Evolutionary conservation across 2,329 filamentous ascomycete species (phyloP), one percentile per base, ranked within the genome.

Genomic region (Aspergillus carbonarius): DNA sequence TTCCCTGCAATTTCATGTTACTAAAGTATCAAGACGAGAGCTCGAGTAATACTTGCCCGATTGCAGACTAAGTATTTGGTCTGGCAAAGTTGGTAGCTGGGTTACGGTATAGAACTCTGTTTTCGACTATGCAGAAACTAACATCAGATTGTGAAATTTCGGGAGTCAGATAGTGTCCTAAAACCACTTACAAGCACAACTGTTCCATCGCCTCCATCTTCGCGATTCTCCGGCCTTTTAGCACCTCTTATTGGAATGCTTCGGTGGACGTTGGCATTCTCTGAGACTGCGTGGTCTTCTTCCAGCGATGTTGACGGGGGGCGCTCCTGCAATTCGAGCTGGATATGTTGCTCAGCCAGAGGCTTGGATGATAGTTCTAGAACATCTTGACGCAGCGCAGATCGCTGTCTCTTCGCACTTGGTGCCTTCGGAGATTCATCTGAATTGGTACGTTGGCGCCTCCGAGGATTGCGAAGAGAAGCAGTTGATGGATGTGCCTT

Each of bases 61-160:
- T 59, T 84, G 81, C 68, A 88, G 84, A 65, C 84, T 78, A 64
- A 88, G 86, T 62, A 96, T 84, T 69, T 87, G 85, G 68, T 93
- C 88, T 50, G 93, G 93, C 23, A 96, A 83, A 56, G 90, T 88
- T 58, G 91, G 91, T 32, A 97, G 83, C 74, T 93, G 92, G 75
- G 89, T 91, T 62, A 96, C 90, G 44, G 85, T 89, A 73, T 95
- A 97, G 63, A 91, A 90, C 71, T 88, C 87, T 70, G 91, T 96
- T 70, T 87, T 91, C 39, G 91, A 91, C 90, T 96, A 60, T 10
- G 63, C 32, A 56, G 17, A 54, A 39, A 44, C 44, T 13, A 5
- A 40, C 13, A 53, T 67, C 57, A 67, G 61, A 42, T 54, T 23
- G 12, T 12, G 12, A 10, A 8, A 50, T 47, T 40, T 6, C 47